Evolutionary conservation across 139 green algal genomes (phyloP).

Genomic region (Coelastrella sp.): DNA sequence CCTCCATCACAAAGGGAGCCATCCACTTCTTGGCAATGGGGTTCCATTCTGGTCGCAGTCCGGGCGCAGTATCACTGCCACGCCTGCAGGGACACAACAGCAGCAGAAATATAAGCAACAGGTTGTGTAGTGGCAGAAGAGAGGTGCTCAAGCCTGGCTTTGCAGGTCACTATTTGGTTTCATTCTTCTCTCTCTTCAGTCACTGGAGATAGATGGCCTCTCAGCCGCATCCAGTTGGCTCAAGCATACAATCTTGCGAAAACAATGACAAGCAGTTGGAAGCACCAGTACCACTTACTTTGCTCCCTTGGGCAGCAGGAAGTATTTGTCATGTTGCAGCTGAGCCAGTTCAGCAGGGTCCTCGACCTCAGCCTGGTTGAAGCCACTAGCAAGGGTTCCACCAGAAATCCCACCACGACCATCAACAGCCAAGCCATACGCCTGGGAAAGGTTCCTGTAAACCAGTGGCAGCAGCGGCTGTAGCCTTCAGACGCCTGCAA

Average conservation of each 20-base stretch:
- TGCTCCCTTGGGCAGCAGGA: conserved; percentile 32
- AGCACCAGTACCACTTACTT: conserved; percentile 8
- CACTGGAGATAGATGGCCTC: not conserved
- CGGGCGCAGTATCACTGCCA: conserved; percentile 47
- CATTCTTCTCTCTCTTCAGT: too few species aligned
- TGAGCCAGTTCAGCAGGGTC: conserved; percentile 2
- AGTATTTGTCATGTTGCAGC: conserved; percentile 53
- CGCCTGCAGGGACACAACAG: conserved; percentile 17
- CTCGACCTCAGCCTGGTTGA: conserved; percentile 34
- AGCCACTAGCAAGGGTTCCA: conserved; percentile 69
- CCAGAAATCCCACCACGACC: conserved; percentile 64
- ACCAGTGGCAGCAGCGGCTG: too few species aligned
- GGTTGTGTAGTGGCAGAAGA: not conserved
- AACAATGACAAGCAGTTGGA: not conserved
- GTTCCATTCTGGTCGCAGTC: conserved; percentile 46
- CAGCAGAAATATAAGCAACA: not conserved
- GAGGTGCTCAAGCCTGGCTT: not conserved
- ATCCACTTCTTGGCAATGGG: conserved; percentile 50
- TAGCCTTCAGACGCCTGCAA: not conserved
- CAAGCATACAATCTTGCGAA: not conserved
- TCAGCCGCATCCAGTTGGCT: too few species aligned
- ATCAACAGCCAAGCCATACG: conserved; percentile 42
- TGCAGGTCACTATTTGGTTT: too few species aligned
- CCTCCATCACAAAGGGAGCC: conserved; percentile 73
- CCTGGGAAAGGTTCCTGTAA: conserved; percentile 52